Base-by-base conservation (phyloP, 192 early-diverging fungal genomes). In the Jimgerdemannia flammicorona region DNA sequence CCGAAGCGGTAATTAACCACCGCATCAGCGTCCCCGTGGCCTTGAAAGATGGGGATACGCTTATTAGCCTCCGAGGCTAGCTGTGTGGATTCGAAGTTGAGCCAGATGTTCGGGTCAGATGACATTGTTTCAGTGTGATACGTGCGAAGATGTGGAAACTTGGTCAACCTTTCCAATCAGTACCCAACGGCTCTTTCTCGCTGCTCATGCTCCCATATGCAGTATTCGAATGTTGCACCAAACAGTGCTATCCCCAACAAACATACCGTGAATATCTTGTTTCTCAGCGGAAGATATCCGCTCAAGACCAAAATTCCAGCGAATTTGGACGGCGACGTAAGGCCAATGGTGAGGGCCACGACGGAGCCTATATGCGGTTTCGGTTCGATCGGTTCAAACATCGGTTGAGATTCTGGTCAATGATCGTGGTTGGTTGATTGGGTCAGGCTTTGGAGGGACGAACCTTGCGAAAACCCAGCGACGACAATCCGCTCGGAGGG, bases 381-480 rank as follows among this genome's bases (percentile, higher is more conserved):
- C 4, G 11, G 42, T 78, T 9, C 78, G 77, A 83, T 44, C 54
- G 76, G 17, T 9, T 19, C 20, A 54, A 29, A 39, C 0, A 71
- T 19, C 43, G 69, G 4, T 19, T 4, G 9, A 3, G 71, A 72
- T 65, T 6, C 3, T 67, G 6, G 18, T 64, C 64, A 9, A 29
- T 29, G 29, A 29, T 29, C 1, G 29, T 29, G 7, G 10, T 29
- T 18, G 43, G 29, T 40, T 4, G 77, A 44, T 65, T 63, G 42
- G 19, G 17, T 66, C 29, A 29, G 29, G 1, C 29, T 29, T 29
- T 29, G 29, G 29, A 29, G 29, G 29, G 29, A 17, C 17, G 41
- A 39, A 73, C 80, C 95, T 81, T 99, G 98, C 29, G 95, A 97
- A 74, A 99, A 99, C 0, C 98, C 98, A 70, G 95, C 96, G 18